Percentiles rank a stretch among this genome's conserved stretches.
phyloP scores from a whole-genome alignment of 768 basidiomycete species.

The Mycena galericulata region DNA sequence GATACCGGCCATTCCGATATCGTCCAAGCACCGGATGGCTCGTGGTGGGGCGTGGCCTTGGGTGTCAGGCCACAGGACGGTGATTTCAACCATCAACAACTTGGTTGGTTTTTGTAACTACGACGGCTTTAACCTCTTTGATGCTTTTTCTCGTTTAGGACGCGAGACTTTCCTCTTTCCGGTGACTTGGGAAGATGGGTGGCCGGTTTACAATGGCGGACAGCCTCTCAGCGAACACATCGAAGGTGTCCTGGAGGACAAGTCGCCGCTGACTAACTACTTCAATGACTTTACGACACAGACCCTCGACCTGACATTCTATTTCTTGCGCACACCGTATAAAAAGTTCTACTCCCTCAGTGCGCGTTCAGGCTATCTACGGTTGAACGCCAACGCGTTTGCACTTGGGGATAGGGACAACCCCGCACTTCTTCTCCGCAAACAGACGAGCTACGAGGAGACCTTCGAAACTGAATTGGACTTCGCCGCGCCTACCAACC shows the following conservation, averaged over 20 bases:
- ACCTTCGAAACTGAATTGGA: slow-evolving; percentile 50
- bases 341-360: slow-evolving; percentile 50
- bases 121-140: neutral
- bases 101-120: slow-evolving; percentile 38
- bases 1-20: slow-evolving; percentile 54
- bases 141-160: slow-evolving; percentile 34
- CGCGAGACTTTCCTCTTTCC: slow-evolving; percentile 56
- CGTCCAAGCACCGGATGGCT: slow-evolving; percentile 48
- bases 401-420: slow-evolving; percentile 53
- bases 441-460: slow-evolving; percentile 53
- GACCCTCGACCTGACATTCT: slow-evolving; percentile 48
- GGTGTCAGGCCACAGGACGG: slow-evolving; percentile 51
- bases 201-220: slow-evolving; percentile 53
- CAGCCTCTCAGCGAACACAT: slow-evolving; percentile 47
- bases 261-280: slow-evolving; percentile 40
- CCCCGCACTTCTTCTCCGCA: slow-evolving; percentile 51
- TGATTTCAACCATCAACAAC: slow-evolving; percentile 50
- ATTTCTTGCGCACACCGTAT: slow-evolving; percentile 54
- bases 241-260: slow-evolving; percentile 44
- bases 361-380: slow-evolving; percentile 44
- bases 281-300: slow-evolving; percentile 44
- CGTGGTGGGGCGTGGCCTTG: slow-evolving; percentile 56
- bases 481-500: slow-evolving; percentile 44
- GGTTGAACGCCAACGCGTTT: slow-evolving; percentile 49
- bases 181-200: slow-evolving; percentile 52